Evolutionary conservation across 805 yeast species (phyloP).

Genomic region (Sporopachydermia quercuum): DNA sequence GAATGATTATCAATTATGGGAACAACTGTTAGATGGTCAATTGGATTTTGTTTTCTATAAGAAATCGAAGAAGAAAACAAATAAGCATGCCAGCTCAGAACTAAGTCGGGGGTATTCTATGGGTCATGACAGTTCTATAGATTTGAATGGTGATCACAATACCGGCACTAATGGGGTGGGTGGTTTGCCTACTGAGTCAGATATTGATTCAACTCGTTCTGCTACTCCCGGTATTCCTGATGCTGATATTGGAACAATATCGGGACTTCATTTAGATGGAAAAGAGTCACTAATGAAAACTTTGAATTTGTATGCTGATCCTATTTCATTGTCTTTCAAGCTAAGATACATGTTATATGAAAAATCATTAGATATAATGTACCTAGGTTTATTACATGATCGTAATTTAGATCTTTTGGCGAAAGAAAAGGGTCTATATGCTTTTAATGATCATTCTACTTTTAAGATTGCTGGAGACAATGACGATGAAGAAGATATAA

Average conservation of each 20-base stretch:
- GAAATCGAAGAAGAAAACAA: not conserved
- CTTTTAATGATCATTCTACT: conserved; percentile 2
- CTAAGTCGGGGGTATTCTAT: not conserved
- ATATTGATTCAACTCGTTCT: conserved; percentile 1
- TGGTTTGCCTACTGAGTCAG: conserved; percentile 2
- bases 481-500: conserved; percentile 12
- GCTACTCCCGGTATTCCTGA: conserved; percentile 3
- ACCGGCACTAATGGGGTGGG: not conserved
- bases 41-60: conserved; percentile 5
- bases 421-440: conserved; percentile 7
- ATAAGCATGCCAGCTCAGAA: not conserved
- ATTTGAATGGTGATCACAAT: no score
- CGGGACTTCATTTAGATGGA: conserved; percentile 2
- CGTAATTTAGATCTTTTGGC: conserved; percentile 13
- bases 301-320: conserved; percentile 13
- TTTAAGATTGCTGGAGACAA: conserved; percentile 13
- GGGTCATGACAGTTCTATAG: not conserved
- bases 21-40: not conserved
- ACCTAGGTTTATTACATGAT: conserved; percentile 11
- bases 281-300: not conserved
- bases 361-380: conserved; percentile 15
- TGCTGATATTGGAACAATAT: not conserved
- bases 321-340: conserved; percentile 20
- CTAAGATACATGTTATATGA: conserved; percentile 27
- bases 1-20: not conserved